Base-by-base conservation (phyloP, 192 early-diverging fungal species). In the Backusella luteola region DNA sequence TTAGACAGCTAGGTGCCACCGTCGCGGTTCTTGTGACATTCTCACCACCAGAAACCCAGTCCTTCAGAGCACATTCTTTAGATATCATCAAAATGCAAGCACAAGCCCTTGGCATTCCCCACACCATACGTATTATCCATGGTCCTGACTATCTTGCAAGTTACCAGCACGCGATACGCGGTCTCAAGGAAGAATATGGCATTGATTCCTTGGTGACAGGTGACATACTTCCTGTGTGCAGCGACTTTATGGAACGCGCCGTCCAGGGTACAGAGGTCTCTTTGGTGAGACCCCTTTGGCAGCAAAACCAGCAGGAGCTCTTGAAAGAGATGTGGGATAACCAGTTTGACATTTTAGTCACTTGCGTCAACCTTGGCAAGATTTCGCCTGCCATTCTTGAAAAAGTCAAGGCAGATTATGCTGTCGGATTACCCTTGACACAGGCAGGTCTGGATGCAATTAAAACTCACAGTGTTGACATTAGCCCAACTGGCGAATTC, bases 401-500 rank as follows among this genome's bases (percentile, higher is more conserved):
- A 73, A 32, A 66, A 53, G 35, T 59, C 11, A 15, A 68, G 8
- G 14, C 23, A 19, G 14, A 73, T 29, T 82, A 89, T 82, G 73
- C 76, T 36, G 80, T 91, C 0, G 90, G 90, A 0, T 72, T 81
- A 1, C 42, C 63, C 1, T 74, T 90, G 8, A 83, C 81, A 0
- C 72, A 74, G 9, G 81, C 82, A 14, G 84, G 87, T 53, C 56
- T 86, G 35, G 73, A 86, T 67, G 72, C 80, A 15, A 78, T 82
- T 17, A 52, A 73, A 23, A 19, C 38, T 9, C 67, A 77, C 9
- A 76, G 81, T 0, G 67, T 73, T 11, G 77, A 81, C 0, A 85
- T 92, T 8, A 91, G 92, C 66, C 74, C 85, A 72, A 85, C 85
- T 32, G 92, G 92, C 12, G 92, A 93, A 75, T 85, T 83, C 49